A percentile compares a stretch with the other conserved stretches of the same genome.
phyloP scores from a whole-genome alignment of 108 stramenopile genomes.

The Cyclotella choctawhatcheeana region DNA sequence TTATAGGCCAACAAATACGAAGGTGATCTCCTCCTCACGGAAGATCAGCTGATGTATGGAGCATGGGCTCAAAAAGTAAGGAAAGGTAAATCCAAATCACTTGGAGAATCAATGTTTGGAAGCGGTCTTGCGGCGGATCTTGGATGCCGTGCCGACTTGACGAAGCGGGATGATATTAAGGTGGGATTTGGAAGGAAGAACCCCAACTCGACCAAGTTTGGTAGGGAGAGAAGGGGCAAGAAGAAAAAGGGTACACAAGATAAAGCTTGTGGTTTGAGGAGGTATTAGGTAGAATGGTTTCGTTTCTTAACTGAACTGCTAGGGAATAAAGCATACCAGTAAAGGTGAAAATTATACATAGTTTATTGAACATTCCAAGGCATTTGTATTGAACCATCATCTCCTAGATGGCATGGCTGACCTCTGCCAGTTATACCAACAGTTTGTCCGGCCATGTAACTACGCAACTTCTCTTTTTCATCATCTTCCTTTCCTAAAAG shows the following conservation, averaged over 20 bases:
- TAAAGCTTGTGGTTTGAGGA: conserved; percentile 86
- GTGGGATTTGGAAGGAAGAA: conserved; percentile 92
- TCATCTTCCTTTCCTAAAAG: conserved; percentile 43
- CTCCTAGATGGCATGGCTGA: conserved; percentile 74
- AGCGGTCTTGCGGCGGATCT: conserved; percentile 84
- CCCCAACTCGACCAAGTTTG: conserved; percentile 87
- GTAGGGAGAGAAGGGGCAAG: conserved; percentile 94
- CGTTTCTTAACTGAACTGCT: no score
- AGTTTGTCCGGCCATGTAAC: conserved; percentile 60
- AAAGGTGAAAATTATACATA: no score
- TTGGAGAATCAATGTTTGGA: conserved; percentile 85
- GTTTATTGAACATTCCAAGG: conserved; percentile 70
- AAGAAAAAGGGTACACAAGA: conserved; percentile 81
- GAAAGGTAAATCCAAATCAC: conserved; percentile 69
- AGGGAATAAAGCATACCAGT: no score
- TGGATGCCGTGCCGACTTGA: conserved; percentile 77
- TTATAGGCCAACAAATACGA: conserved; percentile 69
- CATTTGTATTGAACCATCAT: conserved; percentile 82
- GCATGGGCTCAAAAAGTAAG: conserved; percentile 96
- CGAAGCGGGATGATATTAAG: conserved; percentile 70
- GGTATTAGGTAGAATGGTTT: conserved; percentile 77
- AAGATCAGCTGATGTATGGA: conserved; percentile 96
- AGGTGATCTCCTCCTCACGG: conserved; percentile 93
- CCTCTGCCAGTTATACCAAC: conserved; percentile 65
- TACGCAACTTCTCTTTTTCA: conserved; percentile 39